Conservation (phyloP, 805 yeast genomes). For the Ascoidea asiatica region DNA sequence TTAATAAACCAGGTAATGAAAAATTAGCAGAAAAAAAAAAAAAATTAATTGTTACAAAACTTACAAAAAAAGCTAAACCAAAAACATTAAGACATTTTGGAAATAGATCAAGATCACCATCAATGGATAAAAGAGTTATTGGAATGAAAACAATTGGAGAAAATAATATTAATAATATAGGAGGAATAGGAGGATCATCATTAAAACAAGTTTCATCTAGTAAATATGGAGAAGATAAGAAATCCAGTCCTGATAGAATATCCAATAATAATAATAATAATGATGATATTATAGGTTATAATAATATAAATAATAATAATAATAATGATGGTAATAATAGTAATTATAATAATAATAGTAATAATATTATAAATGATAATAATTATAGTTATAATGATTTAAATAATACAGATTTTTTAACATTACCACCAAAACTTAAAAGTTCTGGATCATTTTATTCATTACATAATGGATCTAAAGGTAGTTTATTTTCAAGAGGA, state of each 20-base stretch:
- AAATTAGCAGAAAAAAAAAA: conserved; percentile 5
- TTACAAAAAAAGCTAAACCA: conserved; percentile 11
- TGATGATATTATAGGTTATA: too few species aligned
- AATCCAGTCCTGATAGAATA: too few species aligned
- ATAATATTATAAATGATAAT: conserved; percentile 3
- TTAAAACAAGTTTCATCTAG: not conserved
- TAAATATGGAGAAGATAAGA: too few species aligned
- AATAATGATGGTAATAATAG: not conserved
- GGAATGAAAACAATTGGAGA: not conserved
- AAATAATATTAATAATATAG: not conserved
- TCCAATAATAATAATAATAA: too few species aligned
- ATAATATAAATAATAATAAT: too few species aligned
- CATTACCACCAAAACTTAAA: not conserved
- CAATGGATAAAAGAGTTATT: conserved; percentile 5
- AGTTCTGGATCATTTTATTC: not conserved
- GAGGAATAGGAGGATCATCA: too few species aligned
- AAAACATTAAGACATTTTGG: conserved; percentile 6
- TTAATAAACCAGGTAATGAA: conserved; percentile 1
- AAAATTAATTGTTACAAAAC: conserved; percentile 9
- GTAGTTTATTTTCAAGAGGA: not conserved
- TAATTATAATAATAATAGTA: too few species aligned
- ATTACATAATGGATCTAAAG: not conserved
- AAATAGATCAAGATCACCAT: not conserved
- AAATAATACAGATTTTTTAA: conserved; percentile 2
- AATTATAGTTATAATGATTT: conserved; percentile 13